Evolutionary conservation across 73 alveolate species (phyloP).

Genomic region (Stentor coeruleus): DNA sequence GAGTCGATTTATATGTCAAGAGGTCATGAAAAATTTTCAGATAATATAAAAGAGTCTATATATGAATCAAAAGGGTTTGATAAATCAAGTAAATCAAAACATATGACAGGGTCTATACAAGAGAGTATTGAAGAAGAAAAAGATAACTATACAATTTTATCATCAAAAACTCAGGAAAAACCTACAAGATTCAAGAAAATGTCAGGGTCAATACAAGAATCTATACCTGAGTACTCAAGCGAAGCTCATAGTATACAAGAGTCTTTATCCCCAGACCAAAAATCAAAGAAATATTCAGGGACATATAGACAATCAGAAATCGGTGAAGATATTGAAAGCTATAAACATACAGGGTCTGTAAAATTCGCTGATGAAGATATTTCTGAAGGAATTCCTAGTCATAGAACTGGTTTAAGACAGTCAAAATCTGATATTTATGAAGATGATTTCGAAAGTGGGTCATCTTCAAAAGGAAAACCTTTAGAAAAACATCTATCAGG

Average conservation of each 20-base stretch:
- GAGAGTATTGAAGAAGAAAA: too few relatives aligned
- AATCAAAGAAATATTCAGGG: background rate
- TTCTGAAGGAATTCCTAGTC: background rate
- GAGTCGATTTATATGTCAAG: background rate
- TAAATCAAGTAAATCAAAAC: too few relatives aligned
- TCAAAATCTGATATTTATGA: background rate
- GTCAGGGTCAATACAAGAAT: too few relatives aligned
- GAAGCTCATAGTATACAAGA: background rate
- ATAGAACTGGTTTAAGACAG: background rate
- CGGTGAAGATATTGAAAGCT: background rate
- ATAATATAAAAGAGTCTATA: background rate
- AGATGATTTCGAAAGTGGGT: background rate
- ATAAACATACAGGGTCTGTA: background rate
- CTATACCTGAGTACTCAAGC: too few relatives aligned
- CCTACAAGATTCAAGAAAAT: too few relatives aligned
- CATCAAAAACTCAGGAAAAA: too few relatives aligned
- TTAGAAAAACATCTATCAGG: background rate
- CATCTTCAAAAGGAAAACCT: background rate
- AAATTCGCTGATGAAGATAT: background rate
- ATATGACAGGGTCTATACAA: too few relatives aligned
- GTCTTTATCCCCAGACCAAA: background rate
- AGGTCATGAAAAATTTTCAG: background rate
- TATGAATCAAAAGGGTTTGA: too few relatives aligned
- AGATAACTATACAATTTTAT: too few relatives aligned
- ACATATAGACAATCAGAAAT: background rate